phyloP scores from a whole-genome alignment of 2,329 filamentous ascomycete genomes.

The Cytospora mali region DNA sequence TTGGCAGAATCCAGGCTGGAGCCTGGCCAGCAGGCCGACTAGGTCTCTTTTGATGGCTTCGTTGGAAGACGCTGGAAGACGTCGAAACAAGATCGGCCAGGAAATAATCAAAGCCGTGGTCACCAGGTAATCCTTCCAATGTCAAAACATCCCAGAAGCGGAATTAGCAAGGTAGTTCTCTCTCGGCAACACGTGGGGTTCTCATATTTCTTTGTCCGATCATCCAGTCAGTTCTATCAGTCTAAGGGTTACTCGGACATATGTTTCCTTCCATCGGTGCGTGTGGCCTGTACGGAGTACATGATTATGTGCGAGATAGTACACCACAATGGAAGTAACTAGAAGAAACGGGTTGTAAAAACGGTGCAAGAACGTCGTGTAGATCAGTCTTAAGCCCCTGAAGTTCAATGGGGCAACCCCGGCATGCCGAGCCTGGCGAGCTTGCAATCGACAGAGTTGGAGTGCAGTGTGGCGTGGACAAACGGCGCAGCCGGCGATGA shows the following conservation, averaged over 20 bases:
- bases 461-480: conserved; percentile 3
- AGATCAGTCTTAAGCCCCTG: conserved; percentile 20
- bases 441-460: conserved; percentile 18
- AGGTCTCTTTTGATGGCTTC: background rate
- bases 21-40: too few species aligned
- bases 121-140: conserved; percentile 4
- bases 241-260: conserved; percentile 1
- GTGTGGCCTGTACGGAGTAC: background rate
- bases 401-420: conserved; percentile 12
- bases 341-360: conserved; percentile 4
- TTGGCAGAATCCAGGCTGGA: conserved; percentile 9
- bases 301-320: too few species aligned
- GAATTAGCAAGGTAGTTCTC: conserved; percentile 1
- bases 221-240: background rate
- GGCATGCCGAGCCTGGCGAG: conserved; percentile 16
- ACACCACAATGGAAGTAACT: background rate
- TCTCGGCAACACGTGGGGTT: background rate
- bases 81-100: conserved; percentile 8
- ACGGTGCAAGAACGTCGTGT: conserved; percentile 13
- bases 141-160: conserved; percentile 9
- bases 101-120: background rate
- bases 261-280: conserved; percentile 6
- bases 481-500: conserved; percentile 14
- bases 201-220: background rate
- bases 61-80: conserved; percentile 3